These are phyloP conservation scores for Syzygium syzygioides DNA, from an alignment of 441 rosid species.

Conservation along the genomic window DNA sequence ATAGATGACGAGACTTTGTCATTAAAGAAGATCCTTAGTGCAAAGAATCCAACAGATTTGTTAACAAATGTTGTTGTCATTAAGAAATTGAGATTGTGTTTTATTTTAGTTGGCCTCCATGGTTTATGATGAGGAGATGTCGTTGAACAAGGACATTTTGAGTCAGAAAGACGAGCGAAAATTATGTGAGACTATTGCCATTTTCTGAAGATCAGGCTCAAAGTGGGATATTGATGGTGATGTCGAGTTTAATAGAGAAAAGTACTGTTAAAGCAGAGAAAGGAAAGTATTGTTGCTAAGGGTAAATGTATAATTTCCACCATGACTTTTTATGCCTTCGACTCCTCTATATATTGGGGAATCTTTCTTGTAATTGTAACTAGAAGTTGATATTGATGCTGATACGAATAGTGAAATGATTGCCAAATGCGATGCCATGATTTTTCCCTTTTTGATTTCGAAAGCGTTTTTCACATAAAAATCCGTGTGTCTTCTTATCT, in stretches of 20 bases:
- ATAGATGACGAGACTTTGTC: not conserved
- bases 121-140: not conserved
- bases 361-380: not conserved
- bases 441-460: not conserved
- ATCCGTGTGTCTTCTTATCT: not conserved
- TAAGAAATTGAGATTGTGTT: not conserved
- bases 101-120: not conserved
- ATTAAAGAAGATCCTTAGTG: not conserved
- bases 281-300: not conserved
- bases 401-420: not conserved
- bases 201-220: not conserved
- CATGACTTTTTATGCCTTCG: not conserved
- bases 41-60: not conserved
- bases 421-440: rapidly evolving
- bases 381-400: not conserved
- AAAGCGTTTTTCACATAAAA: not conserved
- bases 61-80: not conserved
- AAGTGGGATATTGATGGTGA: not conserved
- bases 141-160: not conserved
- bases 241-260: not conserved
- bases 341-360: not conserved
- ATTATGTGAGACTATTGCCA: not conserved
- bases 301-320: not conserved
- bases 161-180: not conserved
- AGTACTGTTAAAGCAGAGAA: not conserved